These are phyloP conservation scores for Hypoxylon crocopeplum DNA, from an alignment of 495 filamentous ascomycete genomes.

Conservation along the genomic window DNA sequence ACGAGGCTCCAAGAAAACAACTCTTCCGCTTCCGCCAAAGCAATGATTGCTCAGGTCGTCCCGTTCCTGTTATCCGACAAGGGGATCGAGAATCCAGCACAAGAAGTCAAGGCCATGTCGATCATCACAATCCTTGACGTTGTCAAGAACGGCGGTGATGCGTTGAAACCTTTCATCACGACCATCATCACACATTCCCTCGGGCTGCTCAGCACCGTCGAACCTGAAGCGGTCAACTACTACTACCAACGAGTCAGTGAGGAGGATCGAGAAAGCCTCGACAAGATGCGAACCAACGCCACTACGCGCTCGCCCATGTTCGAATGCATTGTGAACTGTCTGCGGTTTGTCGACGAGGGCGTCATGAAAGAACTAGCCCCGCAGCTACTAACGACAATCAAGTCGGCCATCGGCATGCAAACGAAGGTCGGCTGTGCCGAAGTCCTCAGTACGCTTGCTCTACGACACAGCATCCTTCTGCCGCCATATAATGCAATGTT, in stretches of 20 bases:
- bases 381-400: conserved; percentile 76
- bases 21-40: conserved; percentile 70
- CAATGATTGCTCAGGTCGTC: conserved; percentile 81
- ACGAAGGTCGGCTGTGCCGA: conserved; percentile 90
- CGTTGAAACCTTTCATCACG: conserved; percentile 79
- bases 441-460: conserved; percentile 85
- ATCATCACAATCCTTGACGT: conserved; percentile 82
- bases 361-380: conserved; percentile 77
- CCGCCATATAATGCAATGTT: conserved; percentile 78
- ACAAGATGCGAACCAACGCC: conserved; percentile 78
- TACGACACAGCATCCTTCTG: conserved; percentile 75
- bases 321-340: conserved; percentile 88
- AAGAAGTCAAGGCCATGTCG: conserved; percentile 80
- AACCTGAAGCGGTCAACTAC: conserved; percentile 88
- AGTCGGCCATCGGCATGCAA: conserved; percentile 85
- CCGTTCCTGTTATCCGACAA: conserved; percentile 91
- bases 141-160: conserved; percentile 80
- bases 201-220: conserved; percentile 80
- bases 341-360: conserved; percentile 80
- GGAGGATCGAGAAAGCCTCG: conserved; percentile 84
- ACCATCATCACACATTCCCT: conserved; percentile 81
- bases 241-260: conserved; percentile 87
- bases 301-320: conserved; percentile 88
- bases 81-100: conserved; percentile 83
- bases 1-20: conserved; percentile 83